Evolutionary conservation across 129 eudicot species (phyloP).

Genomic region (Flaveria robusta): DNA sequence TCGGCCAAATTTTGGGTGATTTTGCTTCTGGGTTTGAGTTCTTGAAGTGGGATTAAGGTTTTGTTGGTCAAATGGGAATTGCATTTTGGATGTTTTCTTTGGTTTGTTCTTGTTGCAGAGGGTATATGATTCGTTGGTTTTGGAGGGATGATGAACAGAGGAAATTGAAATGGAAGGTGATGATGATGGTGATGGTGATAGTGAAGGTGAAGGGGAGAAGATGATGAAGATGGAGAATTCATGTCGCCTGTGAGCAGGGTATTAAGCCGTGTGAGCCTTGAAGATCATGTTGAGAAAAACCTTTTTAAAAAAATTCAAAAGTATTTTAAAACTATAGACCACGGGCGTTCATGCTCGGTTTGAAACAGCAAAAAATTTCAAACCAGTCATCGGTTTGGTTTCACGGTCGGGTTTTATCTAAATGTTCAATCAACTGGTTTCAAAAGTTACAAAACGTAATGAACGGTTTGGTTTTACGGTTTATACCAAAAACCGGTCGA

Average conservation of each 20-base stretch:
- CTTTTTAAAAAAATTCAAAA: background rate
- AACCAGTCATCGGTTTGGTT: too few species aligned
- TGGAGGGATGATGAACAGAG: slow-evolving; percentile 13
- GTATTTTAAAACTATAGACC: background rate
- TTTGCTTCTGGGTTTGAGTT: slow-evolving; percentile 17
- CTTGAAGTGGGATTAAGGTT: slow-evolving; percentile 18
- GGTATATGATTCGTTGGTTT: background rate
- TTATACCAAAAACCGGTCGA: too few species aligned
- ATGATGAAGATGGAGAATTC: slow-evolving; percentile 19
- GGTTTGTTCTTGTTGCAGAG: slow-evolving; percentile 27
- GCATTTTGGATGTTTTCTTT: background rate
- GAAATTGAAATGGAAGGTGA: slow-evolving; percentile 14
- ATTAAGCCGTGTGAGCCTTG: background rate
- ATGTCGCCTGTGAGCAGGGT: background rate
- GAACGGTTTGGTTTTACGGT: too few species aligned
- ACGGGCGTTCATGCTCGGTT: too few species aligned
- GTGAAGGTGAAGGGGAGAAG: slow-evolving; percentile 6
- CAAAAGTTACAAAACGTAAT: too few species aligned
- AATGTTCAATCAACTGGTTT: too few species aligned
- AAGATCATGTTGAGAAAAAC: slow-evolving; percentile 6
- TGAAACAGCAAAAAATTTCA: too few species aligned
- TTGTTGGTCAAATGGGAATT: background rate
- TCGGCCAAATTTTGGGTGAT: slow-evolving; percentile 33
- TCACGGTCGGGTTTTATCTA: too few species aligned
- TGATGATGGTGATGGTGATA: background rate